phyloP scores from a whole-genome alignment of 2,329 filamentous ascomycete genomes.

The Penicillium sp. region DNA sequence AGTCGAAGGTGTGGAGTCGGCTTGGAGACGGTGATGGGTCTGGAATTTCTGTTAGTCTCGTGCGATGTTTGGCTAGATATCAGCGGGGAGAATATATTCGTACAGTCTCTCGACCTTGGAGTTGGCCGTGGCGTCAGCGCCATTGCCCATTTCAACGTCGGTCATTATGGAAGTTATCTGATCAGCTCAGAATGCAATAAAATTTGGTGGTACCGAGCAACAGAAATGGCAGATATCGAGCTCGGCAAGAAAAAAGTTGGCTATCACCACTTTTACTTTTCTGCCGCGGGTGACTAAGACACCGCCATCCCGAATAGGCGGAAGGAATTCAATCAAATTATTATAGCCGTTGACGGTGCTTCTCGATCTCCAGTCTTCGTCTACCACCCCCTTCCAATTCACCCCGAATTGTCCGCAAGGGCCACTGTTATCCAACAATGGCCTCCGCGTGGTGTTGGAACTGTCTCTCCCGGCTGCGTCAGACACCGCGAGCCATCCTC shows the following conservation, averaged over 20 bases:
- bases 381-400: slow-evolving; percentile 14
- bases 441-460: slow-evolving; percentile 56
- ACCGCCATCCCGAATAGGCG: slow-evolving; percentile 23
- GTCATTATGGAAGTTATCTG: slow-evolving; percentile 21
- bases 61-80: slow-evolving; percentile 6
- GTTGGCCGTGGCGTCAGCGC: slow-evolving; percentile 13
- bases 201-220: not conserved
- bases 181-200: not conserved
- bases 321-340: slow-evolving; percentile 25
- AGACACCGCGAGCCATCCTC: slow-evolving; percentile 35
- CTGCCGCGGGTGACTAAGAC: slow-evolving; percentile 18
- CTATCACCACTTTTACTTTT: slow-evolving; percentile 28
- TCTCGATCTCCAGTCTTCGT: slow-evolving; percentile 8
- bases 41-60: slow-evolving; percentile 21
- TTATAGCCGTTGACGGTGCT: slow-evolving; percentile 14
- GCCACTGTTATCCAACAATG: slow-evolving; percentile 44
- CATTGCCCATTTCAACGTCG: slow-evolving; percentile 25
- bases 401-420: slow-evolving; percentile 25
- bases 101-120: slow-evolving; percentile 41
- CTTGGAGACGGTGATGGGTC: slow-evolving; percentile 65
- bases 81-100: slow-evolving; percentile 10
- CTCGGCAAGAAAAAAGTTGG: slow-evolving; percentile 28
- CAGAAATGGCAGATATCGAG: not conserved
- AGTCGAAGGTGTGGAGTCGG: slow-evolving; percentile 88
- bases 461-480: slow-evolving; percentile 50